Evolutionary conservation across 345 rosid species (phyloP).

Genomic region (Heritiera littoralis): DNA sequence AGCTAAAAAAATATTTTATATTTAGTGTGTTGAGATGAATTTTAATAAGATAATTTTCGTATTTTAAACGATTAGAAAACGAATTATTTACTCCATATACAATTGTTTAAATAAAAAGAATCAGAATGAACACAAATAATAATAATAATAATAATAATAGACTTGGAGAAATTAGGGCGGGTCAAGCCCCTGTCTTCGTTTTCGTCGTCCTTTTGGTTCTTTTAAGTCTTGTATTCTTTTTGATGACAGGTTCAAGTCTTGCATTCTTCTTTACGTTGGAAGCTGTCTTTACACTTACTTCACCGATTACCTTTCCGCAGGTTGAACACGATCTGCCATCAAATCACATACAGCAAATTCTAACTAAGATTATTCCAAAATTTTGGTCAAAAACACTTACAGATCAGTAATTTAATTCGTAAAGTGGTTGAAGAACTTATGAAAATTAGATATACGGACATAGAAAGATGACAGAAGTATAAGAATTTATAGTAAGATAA

Average conservation of each 20-base stretch:
- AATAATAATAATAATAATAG: no score
- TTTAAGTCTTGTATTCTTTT: background rate
- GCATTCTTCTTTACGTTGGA: background rate
- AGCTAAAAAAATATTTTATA: no score
- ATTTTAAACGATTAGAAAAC: no score
- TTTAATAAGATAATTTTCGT: no score
- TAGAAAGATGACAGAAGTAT: background rate
- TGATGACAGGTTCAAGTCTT: no score
- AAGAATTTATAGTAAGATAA: background rate
- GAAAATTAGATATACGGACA: background rate
- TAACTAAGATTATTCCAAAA: no score
- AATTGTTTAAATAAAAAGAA: background rate
- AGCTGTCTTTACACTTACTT: background rate
- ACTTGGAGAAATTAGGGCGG: background rate
- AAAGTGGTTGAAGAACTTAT: no score
- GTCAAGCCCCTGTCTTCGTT: background rate
- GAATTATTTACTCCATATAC: no score
- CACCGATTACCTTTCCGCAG: slow-evolving; percentile 10
- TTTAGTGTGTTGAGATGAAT: no score
- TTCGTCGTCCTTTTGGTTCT: background rate
- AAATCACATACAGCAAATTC: background rate
- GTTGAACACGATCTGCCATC: slow-evolving; percentile 10
- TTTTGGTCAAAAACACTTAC: no score
- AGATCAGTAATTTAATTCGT: no score
- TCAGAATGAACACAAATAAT: background rate